Evolutionary conservation across 208 protist genomes (phyloP), one percentile per base, ranked within the genome.

Genomic region (Angomonas deanei): DNA sequence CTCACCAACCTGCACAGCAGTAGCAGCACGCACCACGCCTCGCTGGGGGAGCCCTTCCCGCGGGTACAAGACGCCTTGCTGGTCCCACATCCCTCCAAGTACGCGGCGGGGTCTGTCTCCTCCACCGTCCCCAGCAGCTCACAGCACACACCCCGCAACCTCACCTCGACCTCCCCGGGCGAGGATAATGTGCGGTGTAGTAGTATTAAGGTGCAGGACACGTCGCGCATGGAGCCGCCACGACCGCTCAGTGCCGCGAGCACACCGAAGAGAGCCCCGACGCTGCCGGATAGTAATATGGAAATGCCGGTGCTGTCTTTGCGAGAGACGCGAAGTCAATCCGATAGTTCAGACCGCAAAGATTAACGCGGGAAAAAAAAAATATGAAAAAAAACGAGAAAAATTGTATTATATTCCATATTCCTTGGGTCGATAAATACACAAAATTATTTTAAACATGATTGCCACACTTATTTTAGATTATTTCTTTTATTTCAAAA

Each of bases 171-270:
- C 6, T 21, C 34, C 11, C 34, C 32, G 57, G 54, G 17, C 15
- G 54, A 36, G 30, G 54, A 36, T 31, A 39, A 31, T n/a, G 31
- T 15, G 26, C 19, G 36, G 21, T 27, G n/a, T 8, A 50, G 36
- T 6, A 46, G 27, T n/a, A 46, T 19, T 34, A 68, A 71, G 28
- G 72, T 81, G 46, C 80, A 87, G 54, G 66, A 80, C 48, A 83
- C 80, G 1, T 65, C 70, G 0, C 76, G 80, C 31, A 80, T 87
- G 73, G 57, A 52, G 4, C 59, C 76, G 8, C 69, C 80, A 31
- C 66, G 77, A 13, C 77, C 71, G 3, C 33, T 76, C n/a, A 68
- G 47, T 15, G 75, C 76, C 19, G 32, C 48, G 3, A 73, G 42
- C 10, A 87, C 76, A 17, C 76, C 76, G 19, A 47, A 23, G 19